Evolutionary conservation across 306 rosid genomes (phyloP).

Genomic region (Cercis canadensis): DNA sequence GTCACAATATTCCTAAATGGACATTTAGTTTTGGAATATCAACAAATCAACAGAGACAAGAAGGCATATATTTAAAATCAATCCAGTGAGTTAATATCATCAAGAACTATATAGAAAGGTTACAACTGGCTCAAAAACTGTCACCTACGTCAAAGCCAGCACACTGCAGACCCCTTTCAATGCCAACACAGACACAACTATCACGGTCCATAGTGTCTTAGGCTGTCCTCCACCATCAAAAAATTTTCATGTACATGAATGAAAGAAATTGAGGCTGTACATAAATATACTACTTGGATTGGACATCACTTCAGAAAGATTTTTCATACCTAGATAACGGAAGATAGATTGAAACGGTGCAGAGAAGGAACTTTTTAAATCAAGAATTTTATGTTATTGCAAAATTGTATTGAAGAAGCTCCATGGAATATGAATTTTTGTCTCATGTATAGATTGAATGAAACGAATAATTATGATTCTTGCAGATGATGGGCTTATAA

Average conservation of each 20-base stretch:
- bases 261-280: conserved; percentile 44
- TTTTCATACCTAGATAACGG: conserved; percentile 32
- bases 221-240: conserved; percentile 37
- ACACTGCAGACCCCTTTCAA: background rate
- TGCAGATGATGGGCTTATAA: conserved; percentile 1
- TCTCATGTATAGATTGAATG: conserved; percentile 57
- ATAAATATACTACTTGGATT: conserved; percentile 21
- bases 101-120: too few species aligned
- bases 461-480: conserved; percentile 40
- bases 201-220: too few species aligned
- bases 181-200: conserved; percentile 11
- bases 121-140: too few species aligned
- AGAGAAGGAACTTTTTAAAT: conserved; percentile 39
- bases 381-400: conserved; percentile 45
- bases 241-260: conserved; percentile 28
- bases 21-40: conserved; percentile 3
- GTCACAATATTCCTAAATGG: too few species aligned
- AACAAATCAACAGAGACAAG: conserved; percentile 18
- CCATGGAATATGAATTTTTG: conserved; percentile 41
- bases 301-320: conserved; percentile 21
- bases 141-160: too few species aligned
- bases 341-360: conserved; percentile 36
- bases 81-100: too few species aligned
- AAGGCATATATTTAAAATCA: background rate
- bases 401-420: conserved; percentile 46